Evolutionary conservation across 2,329 filamentous ascomycete genomes (phyloP).

Genomic region (Ophioceras dolichostomum): DNA sequence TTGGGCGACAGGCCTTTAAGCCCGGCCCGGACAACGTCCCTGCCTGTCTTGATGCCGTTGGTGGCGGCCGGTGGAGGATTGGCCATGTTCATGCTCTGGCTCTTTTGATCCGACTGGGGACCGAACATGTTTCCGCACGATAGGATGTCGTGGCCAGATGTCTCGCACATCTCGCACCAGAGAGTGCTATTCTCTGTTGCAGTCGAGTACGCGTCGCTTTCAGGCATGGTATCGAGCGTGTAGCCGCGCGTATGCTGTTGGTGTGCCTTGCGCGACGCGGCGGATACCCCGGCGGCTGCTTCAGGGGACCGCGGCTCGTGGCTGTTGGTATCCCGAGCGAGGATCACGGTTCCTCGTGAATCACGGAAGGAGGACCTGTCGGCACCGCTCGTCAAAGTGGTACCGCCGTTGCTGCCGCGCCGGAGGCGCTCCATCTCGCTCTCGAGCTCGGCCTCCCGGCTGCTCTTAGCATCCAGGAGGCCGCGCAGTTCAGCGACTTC

Average conservation of each 20-base stretch:
- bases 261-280: constrained; percentile 9
- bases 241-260: constrained; percentile 30
- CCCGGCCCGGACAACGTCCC: constrained; percentile 24
- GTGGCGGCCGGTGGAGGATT: background rate
- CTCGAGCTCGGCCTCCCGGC: constrained; percentile 75
- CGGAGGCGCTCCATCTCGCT: constrained; percentile 63
- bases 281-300: no score
- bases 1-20: constrained; percentile 19
- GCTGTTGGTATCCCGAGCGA: constrained; percentile 35
- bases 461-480: constrained; percentile 58
- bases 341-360: constrained; percentile 52
- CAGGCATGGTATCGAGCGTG: constrained; percentile 56
- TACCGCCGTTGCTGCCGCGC: constrained; percentile 20
- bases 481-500: constrained; percentile 69
- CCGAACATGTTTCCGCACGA: constrained; percentile 88
- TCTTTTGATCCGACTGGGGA: constrained; percentile 15
- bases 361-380: constrained; percentile 50
- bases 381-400: constrained; percentile 14
- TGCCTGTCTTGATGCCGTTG: constrained; percentile 15
- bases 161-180: constrained; percentile 96
- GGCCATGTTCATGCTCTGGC: background rate
- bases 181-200: constrained; percentile 61
- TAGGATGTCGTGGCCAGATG: constrained; percentile 81
- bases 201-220: constrained; percentile 57
- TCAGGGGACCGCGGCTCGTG: constrained; percentile 28